Conservation (phyloP, 148 eudicot species). For the Vaccinium darrowii region DNA sequence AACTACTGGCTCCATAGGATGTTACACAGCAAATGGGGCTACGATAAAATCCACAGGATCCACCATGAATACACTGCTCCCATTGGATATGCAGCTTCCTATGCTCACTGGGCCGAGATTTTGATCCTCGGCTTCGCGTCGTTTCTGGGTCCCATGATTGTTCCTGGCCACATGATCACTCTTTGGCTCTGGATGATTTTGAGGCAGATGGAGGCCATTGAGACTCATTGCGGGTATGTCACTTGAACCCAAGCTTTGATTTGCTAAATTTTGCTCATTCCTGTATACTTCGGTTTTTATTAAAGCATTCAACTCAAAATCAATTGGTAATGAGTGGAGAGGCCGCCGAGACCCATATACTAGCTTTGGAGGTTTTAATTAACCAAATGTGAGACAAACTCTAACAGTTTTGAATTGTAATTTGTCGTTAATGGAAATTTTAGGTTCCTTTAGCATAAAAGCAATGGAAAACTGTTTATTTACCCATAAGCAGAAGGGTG, state of each 20-base stretch:
- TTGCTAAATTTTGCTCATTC: background rate
- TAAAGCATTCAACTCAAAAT: too few species aligned
- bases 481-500: too few species aligned
- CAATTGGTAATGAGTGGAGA: too few species aligned
- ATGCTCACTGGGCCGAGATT: conserved; percentile 82
- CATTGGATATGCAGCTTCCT: conserved; percentile 71
- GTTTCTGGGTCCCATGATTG: conserved; percentile 74
- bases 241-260: background rate
- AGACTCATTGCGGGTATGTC: conserved; percentile 76
- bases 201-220: conserved; percentile 72
- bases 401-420: background rate
- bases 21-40: conserved; percentile 70
- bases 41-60: conserved; percentile 69
- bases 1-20: conserved; percentile 76
- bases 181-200: conserved; percentile 74
- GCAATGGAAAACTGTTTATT: too few species aligned
- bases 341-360: too few species aligned
- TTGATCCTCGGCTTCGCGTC: conserved; percentile 71
- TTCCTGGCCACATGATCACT: conserved; percentile 78
- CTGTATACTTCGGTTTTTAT: too few species aligned
- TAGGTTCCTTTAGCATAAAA: too few species aligned
- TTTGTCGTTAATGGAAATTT: background rate
- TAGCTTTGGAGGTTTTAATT: too few species aligned
- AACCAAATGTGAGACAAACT: too few species aligned
- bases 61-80: conserved; percentile 89